Percentiles rank a stretch among this genome's conserved stretches.
phyloP scores from a whole-genome alignment of 164 flowering plant genomes.

The Tetrastigma voinierianum region DNA sequence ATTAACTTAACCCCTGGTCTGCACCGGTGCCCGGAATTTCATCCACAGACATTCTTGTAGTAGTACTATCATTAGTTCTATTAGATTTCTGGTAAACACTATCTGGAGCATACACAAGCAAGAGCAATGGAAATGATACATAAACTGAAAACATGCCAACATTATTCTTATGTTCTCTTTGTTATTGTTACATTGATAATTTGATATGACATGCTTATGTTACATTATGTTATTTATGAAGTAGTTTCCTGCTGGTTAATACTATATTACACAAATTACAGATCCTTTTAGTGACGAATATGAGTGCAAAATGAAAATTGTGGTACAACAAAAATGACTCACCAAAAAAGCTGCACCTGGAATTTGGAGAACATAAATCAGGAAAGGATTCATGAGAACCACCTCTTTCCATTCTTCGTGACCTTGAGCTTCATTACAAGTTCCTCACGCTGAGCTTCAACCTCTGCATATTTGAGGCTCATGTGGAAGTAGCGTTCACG shows the following conservation, averaged over 20 bases:
- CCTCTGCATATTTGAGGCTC: constrained; percentile 91
- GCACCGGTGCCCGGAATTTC: no score
- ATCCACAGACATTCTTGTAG: no score
- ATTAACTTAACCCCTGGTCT: no score
- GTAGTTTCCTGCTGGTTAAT: background rate
- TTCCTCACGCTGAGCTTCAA: constrained; percentile 79
- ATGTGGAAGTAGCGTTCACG: constrained; percentile 79
- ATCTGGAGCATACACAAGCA: no score
- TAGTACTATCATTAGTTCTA: no score
- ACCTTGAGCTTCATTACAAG: constrained; percentile 80
- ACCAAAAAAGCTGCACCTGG: background rate
- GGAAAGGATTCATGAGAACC: constrained; percentile 43
- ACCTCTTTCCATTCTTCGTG: constrained; percentile 47
- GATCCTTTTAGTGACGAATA: background rate
- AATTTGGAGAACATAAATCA: background rate
- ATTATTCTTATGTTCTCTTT: no score
- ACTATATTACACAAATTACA: background rate
- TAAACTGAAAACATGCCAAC: no score
- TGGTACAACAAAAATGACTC: background rate
- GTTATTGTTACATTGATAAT: no score
- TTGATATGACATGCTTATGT: no score
- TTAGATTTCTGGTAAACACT: no score
- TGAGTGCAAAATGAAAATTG: constrained; percentile 6
- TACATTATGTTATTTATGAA: background rate
- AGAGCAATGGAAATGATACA: no score